phyloP scores from a whole-genome alignment of 768 basidiomycete species.

The Melanogaster broomeanus region DNA sequence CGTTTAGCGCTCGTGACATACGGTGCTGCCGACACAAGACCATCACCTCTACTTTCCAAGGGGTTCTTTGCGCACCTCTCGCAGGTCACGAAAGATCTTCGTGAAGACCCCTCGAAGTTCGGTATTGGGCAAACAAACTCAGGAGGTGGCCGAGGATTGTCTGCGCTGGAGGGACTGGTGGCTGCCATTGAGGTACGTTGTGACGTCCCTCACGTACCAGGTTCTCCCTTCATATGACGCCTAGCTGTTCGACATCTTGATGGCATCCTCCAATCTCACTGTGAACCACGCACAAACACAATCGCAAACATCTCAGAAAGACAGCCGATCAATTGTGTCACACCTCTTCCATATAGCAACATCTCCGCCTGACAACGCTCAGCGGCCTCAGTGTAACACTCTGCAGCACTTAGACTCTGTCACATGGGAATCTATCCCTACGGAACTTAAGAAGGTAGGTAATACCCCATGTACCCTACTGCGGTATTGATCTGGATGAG shows the following conservation, averaged over 20 bases:
- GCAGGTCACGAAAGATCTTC: slow-evolving; percentile 45
- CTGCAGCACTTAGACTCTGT: slow-evolving; percentile 47
- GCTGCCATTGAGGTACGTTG: slow-evolving; percentile 64
- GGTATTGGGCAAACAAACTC: slow-evolving; percentile 60
- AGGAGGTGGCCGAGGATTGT: slow-evolving; percentile 55
- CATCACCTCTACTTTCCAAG: slow-evolving; percentile 56
- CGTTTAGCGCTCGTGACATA: slow-evolving; percentile 62
- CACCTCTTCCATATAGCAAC: slow-evolving; percentile 68
- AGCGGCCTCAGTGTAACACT: slow-evolving; percentile 57
- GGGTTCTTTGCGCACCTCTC: slow-evolving; percentile 53
- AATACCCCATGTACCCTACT: neutral
- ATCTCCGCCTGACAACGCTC: slow-evolving; percentile 52
- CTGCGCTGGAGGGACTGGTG: slow-evolving; percentile 69
- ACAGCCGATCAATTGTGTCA: slow-evolving; percentile 27
- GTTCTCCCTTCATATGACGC: slow-evolving; percentile 27
- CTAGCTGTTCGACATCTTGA: slow-evolving; percentile 43
- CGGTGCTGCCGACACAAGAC: slow-evolving; percentile 55
- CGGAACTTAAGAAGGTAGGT: slow-evolving; percentile 61
- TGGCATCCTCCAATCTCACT: slow-evolving; percentile 14
- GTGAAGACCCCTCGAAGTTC: slow-evolving; percentile 45
- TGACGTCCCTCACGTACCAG: neutral
- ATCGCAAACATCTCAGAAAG: slow-evolving; percentile 28
- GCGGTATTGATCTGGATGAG: neutral
- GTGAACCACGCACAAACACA: slow-evolving; percentile 13
- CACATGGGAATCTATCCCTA: slow-evolving; percentile 61